Evolutionary conservation across 23 red algal genomes (phyloP).

Genomic region (Gracilariopsis chorda): DNA sequence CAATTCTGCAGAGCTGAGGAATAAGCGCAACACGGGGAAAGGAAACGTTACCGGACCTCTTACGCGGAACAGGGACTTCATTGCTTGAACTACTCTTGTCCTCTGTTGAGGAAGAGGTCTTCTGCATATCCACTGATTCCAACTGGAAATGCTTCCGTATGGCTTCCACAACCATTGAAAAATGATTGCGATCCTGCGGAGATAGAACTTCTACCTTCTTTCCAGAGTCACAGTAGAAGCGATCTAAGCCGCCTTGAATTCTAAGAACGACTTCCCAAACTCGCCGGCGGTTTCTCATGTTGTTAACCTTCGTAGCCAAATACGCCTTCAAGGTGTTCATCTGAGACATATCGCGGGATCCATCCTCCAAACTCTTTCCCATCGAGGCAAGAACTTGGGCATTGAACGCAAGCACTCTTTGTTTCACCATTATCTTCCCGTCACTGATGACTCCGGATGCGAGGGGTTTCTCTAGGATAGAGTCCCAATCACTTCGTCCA

Average conservation of each 20-base stretch:
- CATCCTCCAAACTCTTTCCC: slow-evolving; percentile 56
- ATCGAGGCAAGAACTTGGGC: slow-evolving; percentile 19
- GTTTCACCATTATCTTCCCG: not conserved
- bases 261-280: slow-evolving; percentile 34
- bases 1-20: not conserved
- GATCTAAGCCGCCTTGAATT: slow-evolving; percentile 31
- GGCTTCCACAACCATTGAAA: slow-evolving; percentile 44
- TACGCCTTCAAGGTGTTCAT: slow-evolving; percentile 36
- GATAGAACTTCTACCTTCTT: slow-evolving; percentile 12
- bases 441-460: not conserved
- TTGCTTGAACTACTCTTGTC: slow-evolving; percentile 8
- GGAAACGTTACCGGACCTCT: not conserved
- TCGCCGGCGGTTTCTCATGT: not conserved
- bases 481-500: not conserved
- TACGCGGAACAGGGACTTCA: not conserved
- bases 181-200: slow-evolving; percentile 16
- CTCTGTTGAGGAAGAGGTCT: not conserved
- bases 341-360: slow-evolving; percentile 58
- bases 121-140: not conserved
- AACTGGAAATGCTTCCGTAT: slow-evolving; percentile 10
- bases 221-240: not conserved
- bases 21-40: slow-evolving; percentile 18
- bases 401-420: slow-evolving; percentile 10
- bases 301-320: not conserved
- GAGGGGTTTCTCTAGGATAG: not conserved